These are phyloP conservation scores for Diphasiastrum complanatum DNA, from an alignment of 83 land plant species.

Conservation along the genomic window DNA sequence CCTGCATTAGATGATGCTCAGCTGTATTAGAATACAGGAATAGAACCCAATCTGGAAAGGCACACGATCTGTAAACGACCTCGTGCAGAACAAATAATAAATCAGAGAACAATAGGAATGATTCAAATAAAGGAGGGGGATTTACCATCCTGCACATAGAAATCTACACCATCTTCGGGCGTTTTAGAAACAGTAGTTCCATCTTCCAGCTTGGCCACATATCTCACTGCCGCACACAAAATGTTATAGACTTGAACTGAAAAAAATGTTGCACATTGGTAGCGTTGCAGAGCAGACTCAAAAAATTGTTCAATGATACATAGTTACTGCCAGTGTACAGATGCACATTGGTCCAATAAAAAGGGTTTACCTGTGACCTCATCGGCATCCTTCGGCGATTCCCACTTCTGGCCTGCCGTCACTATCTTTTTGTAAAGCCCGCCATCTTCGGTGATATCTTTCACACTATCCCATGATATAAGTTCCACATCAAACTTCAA, in stretches of 20 bases:
- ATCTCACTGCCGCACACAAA: constrained; percentile 47
- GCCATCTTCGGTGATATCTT: constrained; percentile 51
- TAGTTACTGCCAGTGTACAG: neutral
- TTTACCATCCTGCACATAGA: constrained; percentile 63
- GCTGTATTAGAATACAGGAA: neutral
- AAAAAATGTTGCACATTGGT: neutral
- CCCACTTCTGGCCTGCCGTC: constrained; percentile 28
- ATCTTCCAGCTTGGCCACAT: constrained; percentile 61
- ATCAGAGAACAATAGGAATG: neutral
- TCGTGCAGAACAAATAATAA: neutral
- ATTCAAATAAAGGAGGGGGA: neutral
- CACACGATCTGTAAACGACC: constrained; percentile 10
- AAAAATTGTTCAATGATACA: neutral
- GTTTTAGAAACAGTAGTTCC: constrained; percentile 55
- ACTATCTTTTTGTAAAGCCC: constrained; percentile 47
- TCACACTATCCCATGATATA: constrained; percentile 41
- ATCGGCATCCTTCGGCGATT: constrained; percentile 36
- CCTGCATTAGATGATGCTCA: constrained; percentile 35
- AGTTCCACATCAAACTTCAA: constrained; percentile 51
- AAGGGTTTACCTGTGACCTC: constrained; percentile 42
- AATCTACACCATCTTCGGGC: constrained; percentile 66
- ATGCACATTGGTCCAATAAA: neutral
- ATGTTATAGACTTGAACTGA: neutral
- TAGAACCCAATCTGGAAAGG: neutral
- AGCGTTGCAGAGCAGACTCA: too few relatives aligned